Evolutionary conservation across 495 filamentous ascomycete genomes (phyloP).

Genomic region (Diplogelasinospora grovesii): DNA sequence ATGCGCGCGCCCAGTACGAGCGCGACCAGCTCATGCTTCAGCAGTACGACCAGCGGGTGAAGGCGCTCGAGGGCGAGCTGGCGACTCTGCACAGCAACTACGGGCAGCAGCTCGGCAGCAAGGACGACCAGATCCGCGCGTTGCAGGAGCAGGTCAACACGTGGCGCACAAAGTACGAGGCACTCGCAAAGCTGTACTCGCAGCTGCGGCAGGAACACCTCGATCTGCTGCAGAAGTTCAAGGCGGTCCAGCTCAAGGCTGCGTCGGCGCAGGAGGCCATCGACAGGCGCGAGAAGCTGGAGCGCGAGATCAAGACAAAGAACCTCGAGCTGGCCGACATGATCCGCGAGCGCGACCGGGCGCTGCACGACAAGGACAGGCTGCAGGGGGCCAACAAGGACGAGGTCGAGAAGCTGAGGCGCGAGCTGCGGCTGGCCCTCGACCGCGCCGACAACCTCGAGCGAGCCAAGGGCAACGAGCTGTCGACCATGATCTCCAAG

Average conservation of each 20-base stretch:
- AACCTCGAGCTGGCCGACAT: constrained; percentile 97
- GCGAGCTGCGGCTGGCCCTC: constrained; percentile 87
- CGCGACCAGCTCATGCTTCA: constrained; percentile 94
- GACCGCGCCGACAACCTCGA: constrained; percentile 93
- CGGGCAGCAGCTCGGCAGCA: constrained; percentile 76
- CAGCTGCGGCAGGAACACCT: constrained; percentile 93
- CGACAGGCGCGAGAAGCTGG: constrained; percentile 86
- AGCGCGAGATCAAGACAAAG: constrained; percentile 97
- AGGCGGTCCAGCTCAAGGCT: constrained; percentile 90
- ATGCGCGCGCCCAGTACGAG: constrained; percentile 90
- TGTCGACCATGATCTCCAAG: constrained; percentile 87
- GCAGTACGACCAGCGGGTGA: constrained; percentile 91
- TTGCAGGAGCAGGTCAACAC: constrained; percentile 94
- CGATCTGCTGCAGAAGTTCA: constrained; percentile 89
- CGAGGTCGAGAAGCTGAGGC: constrained; percentile 90
- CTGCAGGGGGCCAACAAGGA: constrained; percentile 80
- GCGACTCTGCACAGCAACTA: constrained; percentile 72
- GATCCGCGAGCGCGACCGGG: constrained; percentile 93
- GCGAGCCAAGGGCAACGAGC: constrained; percentile 83
- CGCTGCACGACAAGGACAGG: constrained; percentile 88
- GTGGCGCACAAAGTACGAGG: constrained; percentile 95
- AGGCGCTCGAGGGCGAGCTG: constrained; percentile 85
- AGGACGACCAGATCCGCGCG: constrained; percentile 88
- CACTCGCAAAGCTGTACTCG: constrained; percentile 92
- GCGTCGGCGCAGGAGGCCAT: constrained; percentile 96